Base-by-base conservation (phyloP, 2,329 filamentous ascomycete species). In the Myriangium duriaei region DNA sequence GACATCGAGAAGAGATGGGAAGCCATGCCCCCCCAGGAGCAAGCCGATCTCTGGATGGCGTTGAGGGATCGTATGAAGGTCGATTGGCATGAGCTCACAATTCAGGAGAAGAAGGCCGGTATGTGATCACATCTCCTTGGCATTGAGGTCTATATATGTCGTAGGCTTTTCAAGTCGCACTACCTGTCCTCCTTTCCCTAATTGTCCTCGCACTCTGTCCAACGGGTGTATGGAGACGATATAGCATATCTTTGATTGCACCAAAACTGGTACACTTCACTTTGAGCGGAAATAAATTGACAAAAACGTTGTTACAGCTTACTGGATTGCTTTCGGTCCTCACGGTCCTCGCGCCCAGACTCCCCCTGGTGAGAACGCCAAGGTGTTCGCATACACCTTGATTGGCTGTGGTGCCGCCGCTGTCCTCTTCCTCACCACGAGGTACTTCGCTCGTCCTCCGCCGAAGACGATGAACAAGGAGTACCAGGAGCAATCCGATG, bases 1-100 rank as follows among this genome's bases (percentile, higher is more conserved):
- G 86, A 93, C 68, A 96, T 98, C 59, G 91, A 98, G 79, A 95
- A 94, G 80, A 76, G 91, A 71, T 98, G 91, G 91, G 91, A 98
- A 72, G 76, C 71, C 47, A 87, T 96, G 83, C 87, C 88, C 43
- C 85, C 91, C 48, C 86, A 94, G 73, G 91, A 98, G 76, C 91
- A 98, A 77, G 91, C 91, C 51, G 91, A 98, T 61, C 72, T 98
- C 55, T 98, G 91, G 91, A 98, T 98, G 91, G 72, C 81, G 53
- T 72, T 98, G 64, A 78, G 91, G 65, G 91, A 98, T 69, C 81
- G 91, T 59, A 98, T 98, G 91, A 95, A 94, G 82, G 78, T 75
- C 55, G 86, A 85, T 71, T 98, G 91, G 91, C 76, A 80, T 59
- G 85, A 96, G 59, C 71, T 98, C 69, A 95, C 91, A 37, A 52